A percentile compares a stretch with the other conserved stretches of the same genome.
Evolutionary conservation across 768 basidiomycete genomes (phyloP).

Genomic region (Lentinus tigrinus): DNA sequence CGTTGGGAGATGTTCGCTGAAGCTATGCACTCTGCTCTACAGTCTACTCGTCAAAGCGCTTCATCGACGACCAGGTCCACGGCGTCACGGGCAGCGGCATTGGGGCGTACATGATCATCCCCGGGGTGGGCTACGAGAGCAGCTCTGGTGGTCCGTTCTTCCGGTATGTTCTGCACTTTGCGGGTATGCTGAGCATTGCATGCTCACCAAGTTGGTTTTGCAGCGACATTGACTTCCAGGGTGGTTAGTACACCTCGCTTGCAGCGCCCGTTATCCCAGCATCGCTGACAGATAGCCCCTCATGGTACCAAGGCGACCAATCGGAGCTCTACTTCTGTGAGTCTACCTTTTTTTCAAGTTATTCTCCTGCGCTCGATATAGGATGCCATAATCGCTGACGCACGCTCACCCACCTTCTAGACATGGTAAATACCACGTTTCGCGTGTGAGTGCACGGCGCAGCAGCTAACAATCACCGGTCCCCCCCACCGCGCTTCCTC

Average conservation of each 20-base stretch:
- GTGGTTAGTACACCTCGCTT: slow-evolving; percentile 16
- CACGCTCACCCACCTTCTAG: not conserved
- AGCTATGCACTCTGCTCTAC: too few relatives aligned
- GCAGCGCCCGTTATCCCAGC: not conserved
- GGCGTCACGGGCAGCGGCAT: slow-evolving; percentile 47
- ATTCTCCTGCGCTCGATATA: not conserved
- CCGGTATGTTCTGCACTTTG: slow-evolving; percentile 30
- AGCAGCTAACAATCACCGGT: not conserved
- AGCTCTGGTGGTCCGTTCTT: slow-evolving; percentile 52
- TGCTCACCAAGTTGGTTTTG: not conserved
- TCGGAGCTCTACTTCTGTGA: slow-evolving; percentile 49
- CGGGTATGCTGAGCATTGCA: not conserved
- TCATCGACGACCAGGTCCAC: slow-evolving; percentile 52
- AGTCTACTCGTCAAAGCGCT: slow-evolving; percentile 31
- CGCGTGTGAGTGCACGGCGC: not conserved
- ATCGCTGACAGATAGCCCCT: not conserved
- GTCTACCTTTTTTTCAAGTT: too few relatives aligned
- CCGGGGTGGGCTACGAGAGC: slow-evolving; percentile 43
- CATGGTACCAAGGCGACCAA: slow-evolving; percentile 27
- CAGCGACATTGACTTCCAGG: slow-evolving; percentile 46
- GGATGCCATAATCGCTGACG: not conserved
- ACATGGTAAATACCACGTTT: not conserved
- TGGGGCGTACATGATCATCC: slow-evolving; percentile 46
- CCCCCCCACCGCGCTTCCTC: not conserved
- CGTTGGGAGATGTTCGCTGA: too few relatives aligned